Conservation (phyloP, 495 filamentous ascomycete species). For the Cenococcum geophilum region DNA sequence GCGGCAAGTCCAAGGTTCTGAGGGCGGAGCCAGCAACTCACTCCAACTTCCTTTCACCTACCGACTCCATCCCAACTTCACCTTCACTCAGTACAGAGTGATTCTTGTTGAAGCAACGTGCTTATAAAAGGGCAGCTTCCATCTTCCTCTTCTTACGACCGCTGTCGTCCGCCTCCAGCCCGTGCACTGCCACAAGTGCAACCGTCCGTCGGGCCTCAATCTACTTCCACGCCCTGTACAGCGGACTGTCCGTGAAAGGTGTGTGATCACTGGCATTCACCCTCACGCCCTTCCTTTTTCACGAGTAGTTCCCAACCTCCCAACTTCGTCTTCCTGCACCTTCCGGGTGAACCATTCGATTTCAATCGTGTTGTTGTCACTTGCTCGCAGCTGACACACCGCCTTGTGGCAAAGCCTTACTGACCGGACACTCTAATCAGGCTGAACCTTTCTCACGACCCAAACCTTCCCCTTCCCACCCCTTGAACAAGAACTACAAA, state of each 20-base stretch:
- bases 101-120: background rate
- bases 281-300: slow-evolving; percentile 6
- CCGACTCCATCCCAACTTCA: background rate
- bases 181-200: slow-evolving; percentile 14
- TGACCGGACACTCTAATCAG: slow-evolving; percentile 31
- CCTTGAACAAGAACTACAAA: slow-evolving; percentile 1
- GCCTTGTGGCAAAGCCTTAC: slow-evolving; percentile 34
- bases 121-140: background rate
- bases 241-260: slow-evolving; percentile 4
- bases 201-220: slow-evolving; percentile 27
- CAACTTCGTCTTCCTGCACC: background rate
- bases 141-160: background rate
- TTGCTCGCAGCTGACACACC: slow-evolving; percentile 24
- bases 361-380: slow-evolving; percentile 3
- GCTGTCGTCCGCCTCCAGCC: background rate
- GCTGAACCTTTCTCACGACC: slow-evolving; percentile 24
- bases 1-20: background rate
- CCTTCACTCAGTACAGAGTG: background rate
- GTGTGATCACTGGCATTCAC: slow-evolving; percentile 11
- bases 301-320: background rate
- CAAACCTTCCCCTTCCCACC: slow-evolving; percentile 4
- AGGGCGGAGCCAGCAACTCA: background rate
- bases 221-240: slow-evolving; percentile 31
- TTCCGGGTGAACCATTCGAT: slow-evolving; percentile 5
- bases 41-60: slow-evolving; percentile 2